These are phyloP conservation scores for Agaricus sinodeliciosus DNA, from an alignment of 768 basidiomycete species.

Conservation along the genomic window DNA sequence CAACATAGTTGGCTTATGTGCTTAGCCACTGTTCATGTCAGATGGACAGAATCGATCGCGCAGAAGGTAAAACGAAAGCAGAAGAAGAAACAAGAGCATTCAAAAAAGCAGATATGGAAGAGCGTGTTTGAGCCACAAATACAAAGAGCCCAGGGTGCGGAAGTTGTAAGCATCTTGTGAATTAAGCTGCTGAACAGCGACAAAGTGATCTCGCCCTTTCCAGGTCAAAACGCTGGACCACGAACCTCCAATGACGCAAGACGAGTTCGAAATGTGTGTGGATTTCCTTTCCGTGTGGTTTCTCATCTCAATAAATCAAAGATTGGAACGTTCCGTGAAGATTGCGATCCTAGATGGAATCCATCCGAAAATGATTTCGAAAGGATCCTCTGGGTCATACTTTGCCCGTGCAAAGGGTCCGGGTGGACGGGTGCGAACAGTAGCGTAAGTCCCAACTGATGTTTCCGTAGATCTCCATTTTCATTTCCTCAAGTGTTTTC, in stretches of 20 bases:
- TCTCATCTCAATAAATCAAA: slow-evolving; percentile 19
- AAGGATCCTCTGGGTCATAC: slow-evolving; percentile 88
- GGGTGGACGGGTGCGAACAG: slow-evolving; percentile 72
- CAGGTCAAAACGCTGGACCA: slow-evolving; percentile 82
- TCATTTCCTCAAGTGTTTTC: slow-evolving; percentile 53
- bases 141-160: slow-evolving; percentile 20
- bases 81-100: slow-evolving; percentile 56
- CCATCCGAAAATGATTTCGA: slow-evolving; percentile 87
- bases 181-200: background rate
- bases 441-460: slow-evolving; percentile 52
- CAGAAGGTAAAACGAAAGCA: slow-evolving; percentile 81
- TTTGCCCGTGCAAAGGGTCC: slow-evolving; percentile 73
- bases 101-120: slow-evolving; percentile 68
- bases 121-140: slow-evolving; percentile 73
- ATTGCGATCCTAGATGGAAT: slow-evolving; percentile 69
- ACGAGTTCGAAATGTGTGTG: slow-evolving; percentile 63
- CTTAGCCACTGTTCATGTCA: slow-evolving; percentile 16
- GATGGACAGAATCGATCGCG: slow-evolving; percentile 85
- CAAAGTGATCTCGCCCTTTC: slow-evolving; percentile 4
- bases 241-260: slow-evolving; percentile 66
- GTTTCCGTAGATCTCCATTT: background rate
- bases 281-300: background rate
- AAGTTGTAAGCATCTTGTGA: slow-evolving; percentile 26
- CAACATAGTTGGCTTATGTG: background rate
- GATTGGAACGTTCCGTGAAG: slow-evolving; percentile 58